Evolutionary conservation across 495 filamentous ascomycete genomes (phyloP), one percentile per base, ranked within the genome.

Genomic region (Tuber magnatum): DNA sequence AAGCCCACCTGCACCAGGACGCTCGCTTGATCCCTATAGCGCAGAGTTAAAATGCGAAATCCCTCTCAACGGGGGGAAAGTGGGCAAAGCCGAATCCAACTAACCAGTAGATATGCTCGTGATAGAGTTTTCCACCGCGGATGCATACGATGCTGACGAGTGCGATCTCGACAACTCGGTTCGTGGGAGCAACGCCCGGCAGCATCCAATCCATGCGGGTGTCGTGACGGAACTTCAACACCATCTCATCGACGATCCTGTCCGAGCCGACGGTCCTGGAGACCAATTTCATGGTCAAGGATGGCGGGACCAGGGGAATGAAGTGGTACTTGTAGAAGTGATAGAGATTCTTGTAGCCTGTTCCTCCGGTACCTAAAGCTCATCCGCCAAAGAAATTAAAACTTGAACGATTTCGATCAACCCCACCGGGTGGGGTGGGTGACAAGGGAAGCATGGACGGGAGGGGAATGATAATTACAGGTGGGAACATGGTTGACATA

Each of bases 41-140:
- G 20, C 28, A 65, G 78, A 40, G 71, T 38, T 48, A 39, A 38
- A 61, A 61, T 28, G 8, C n/a, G 12, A 14, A n/a, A 32, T 61
- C 35, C 16, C 20, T 40, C 28, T 65, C 28, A 65, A 39, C 28
- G 4, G 7, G 9, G 16, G 28, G 6, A 12, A 56, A 18, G 10
- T n/a, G 28, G 38, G 24, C 2, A 39, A 39, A 35, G 5, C 12
- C 16, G 0, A 48, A 39, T 51, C 76, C 32, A 70, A 79, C 77
- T 39, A 72, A 79, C 93, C 93, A 97, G 77, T 92, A 91, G 28
- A 94, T 90, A 79, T 94, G 91, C 83, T 97, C 93, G 72, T 92
- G 90, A 81, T 90, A 93, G 6, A 97, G 85, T 71, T 89, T 88
- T 7, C 91, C 91, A 3, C 88, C 92, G 22, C 92, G 86, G 71